A percentile compares a stretch with the other conserved stretches of the same genome.
Conservation (phyloP, 2,329 filamentous ascomycete species). For the Talaromyces sp. region DNA sequence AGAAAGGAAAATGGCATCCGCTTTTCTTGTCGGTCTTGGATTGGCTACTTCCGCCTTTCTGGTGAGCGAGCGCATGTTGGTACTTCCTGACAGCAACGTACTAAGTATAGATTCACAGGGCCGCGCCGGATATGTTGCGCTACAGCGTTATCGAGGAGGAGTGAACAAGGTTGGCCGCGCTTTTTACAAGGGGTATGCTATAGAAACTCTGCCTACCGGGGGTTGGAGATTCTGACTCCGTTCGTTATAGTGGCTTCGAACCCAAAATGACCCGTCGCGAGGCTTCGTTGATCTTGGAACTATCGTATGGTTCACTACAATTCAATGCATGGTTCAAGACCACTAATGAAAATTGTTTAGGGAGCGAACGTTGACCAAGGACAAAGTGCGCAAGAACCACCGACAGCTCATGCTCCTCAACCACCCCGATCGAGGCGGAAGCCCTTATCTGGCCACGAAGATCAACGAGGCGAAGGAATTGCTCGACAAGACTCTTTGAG, state of each 20-base stretch:
- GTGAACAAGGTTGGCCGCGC: conserved; percentile 80
- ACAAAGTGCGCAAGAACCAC: conserved; percentile 93
- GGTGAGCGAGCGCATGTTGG: conserved; percentile 51
- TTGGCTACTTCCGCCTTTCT: conserved; percentile 68
- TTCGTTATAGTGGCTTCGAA: conserved; percentile 70
- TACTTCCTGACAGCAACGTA: neutral
- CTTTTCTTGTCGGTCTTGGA: conserved; percentile 46
- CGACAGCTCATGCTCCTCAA: conserved; percentile 95
- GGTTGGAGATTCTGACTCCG: conserved; percentile 20
- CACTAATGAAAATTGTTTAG: conserved; percentile 48
- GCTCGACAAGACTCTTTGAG: conserved; percentile 67
- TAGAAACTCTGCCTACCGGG: neutral
- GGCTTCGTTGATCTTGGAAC: conserved; percentile 83
- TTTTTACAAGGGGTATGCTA: conserved; percentile 77
- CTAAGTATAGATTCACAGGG: conserved; percentile 57
- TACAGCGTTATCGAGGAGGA: conserved; percentile 69
- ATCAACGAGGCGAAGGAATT: conserved; percentile 98
- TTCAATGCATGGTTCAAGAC: neutral
- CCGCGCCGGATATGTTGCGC: conserved; percentile 85
- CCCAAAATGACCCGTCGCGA: conserved; percentile 89
- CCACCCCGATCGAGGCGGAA: conserved; percentile 95
- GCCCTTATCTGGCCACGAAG: conserved; percentile 94
- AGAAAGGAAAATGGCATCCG: conserved; percentile 40
- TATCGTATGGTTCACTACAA: conserved; percentile 62
- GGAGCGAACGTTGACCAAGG: conserved; percentile 82